A percentile compares a stretch with the other conserved stretches of the same genome.
Conservation (phyloP, 1,139 yeast species). For the Taiozyma onychis region DNA sequence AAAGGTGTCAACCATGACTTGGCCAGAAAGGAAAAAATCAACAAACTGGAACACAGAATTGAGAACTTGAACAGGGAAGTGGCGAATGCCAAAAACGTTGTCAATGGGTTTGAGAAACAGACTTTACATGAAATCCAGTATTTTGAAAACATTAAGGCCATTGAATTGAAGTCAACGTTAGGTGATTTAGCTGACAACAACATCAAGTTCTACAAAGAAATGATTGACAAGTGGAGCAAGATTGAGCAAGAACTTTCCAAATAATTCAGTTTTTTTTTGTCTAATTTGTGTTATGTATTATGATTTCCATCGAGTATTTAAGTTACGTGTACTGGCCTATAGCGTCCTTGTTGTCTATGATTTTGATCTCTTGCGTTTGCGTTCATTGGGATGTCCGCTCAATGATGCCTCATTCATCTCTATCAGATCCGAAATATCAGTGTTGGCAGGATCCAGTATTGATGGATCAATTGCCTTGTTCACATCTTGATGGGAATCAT, state of each 20-base stretch:
- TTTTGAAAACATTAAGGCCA: constrained; percentile 76
- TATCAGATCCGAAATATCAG: constrained; percentile 21
- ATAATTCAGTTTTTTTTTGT: neutral
- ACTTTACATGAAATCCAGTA: constrained; percentile 68
- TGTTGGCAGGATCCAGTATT: constrained; percentile 21
- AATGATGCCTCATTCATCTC: constrained; percentile 14
- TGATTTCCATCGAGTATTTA: neutral
- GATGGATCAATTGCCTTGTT: constrained; percentile 23
- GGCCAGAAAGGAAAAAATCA: constrained; percentile 45
- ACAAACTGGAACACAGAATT: constrained; percentile 51
- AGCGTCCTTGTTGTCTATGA: constrained; percentile 5
- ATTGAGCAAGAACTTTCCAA: constrained; percentile 40
- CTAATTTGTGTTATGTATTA: neutral
- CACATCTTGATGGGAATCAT: constrained; percentile 25
- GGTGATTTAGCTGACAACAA: constrained; percentile 69
- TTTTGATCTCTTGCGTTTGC: constrained; percentile 4
- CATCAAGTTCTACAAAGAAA: constrained; percentile 65
- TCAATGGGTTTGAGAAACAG: constrained; percentile 63
- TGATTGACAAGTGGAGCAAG: constrained; percentile 67
- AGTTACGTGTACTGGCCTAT: neutral
- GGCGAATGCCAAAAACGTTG: constrained; percentile 62
- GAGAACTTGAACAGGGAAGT: constrained; percentile 50
- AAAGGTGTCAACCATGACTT: constrained; percentile 57
- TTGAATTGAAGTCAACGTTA: constrained; percentile 70
- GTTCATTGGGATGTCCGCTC: constrained; percentile 3